phyloP scores from a whole-genome alignment of 2,329 filamentous ascomycete species.

The Atkinsonella texensis region DNA sequence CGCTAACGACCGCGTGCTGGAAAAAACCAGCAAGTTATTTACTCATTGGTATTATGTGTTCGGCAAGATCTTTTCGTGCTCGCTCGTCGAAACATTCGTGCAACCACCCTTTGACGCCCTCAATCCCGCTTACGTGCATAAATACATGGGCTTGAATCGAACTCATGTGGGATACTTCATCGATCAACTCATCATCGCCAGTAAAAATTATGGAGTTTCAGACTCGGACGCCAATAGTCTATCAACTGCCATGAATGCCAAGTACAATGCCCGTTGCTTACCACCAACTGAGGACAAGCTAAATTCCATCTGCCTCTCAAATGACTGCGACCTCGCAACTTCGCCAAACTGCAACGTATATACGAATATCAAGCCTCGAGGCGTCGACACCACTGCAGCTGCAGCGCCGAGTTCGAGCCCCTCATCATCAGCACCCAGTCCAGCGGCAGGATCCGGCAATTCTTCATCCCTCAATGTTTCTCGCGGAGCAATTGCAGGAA shows the following conservation, averaged over 20 bases:
- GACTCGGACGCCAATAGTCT: conserved; percentile 14
- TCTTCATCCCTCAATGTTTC: conserved; percentile 5
- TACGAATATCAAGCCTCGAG: conserved; percentile 11
- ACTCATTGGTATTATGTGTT: conserved; percentile 19
- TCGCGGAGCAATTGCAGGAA: conserved; percentile 13
- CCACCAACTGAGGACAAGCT: conserved; percentile 13
- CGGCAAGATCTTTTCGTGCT: conserved; percentile 16
- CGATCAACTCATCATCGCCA: conserved; percentile 15
- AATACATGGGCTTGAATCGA: conserved; percentile 20
- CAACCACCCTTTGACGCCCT: conserved; percentile 8
- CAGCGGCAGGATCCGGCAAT: not conserved
- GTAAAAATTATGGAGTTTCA: conserved; percentile 17
- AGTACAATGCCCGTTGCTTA: conserved; percentile 18
- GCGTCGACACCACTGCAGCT: conserved; percentile 2
- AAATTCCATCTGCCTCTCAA: conserved; percentile 16
- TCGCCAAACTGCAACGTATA: conserved; percentile 17
- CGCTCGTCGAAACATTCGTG: conserved; percentile 10
- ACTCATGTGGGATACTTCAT: conserved; percentile 20
- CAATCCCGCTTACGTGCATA: conserved; percentile 19
- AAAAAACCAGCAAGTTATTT: conserved; percentile 16
- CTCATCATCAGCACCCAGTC: not conserved
- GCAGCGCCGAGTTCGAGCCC: not conserved
- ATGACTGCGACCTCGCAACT: conserved; percentile 14
- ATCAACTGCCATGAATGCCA: conserved; percentile 12
- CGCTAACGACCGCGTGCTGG: not conserved